These are phyloP conservation scores for Fusarium albidum DNA, from an alignment of 2,329 filamentous ascomycete genomes.

Conservation along the genomic window DNA sequence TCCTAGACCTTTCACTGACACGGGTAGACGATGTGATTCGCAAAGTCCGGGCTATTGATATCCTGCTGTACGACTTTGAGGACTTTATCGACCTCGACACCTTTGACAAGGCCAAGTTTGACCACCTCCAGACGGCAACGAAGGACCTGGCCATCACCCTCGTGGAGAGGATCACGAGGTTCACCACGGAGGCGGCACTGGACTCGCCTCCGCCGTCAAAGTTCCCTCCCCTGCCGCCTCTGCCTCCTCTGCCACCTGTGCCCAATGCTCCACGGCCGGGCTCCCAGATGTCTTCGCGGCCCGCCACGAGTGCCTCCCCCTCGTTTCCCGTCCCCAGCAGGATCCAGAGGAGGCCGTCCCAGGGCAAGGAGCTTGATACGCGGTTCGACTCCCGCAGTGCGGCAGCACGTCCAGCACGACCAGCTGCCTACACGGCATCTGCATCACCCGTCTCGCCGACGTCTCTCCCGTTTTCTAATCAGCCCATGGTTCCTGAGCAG, in stretches of 20 bases:
- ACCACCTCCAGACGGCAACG: slow-evolving; percentile 49
- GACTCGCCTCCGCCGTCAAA: background rate
- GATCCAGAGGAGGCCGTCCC: slow-evolving; percentile 1
- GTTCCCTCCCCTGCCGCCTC: slow-evolving; percentile 4
- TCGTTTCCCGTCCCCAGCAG: background rate
- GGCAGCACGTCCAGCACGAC: background rate
- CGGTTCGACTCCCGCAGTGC: background rate
- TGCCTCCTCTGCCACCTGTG: slow-evolving; percentile 1
- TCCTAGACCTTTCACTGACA: background rate
- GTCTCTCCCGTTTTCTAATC: background rate
- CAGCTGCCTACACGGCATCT: background rate
- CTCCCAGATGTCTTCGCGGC: background rate
- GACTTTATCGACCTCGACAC: slow-evolving; percentile 50
- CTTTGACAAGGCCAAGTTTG: slow-evolving; percentile 48
- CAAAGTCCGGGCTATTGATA: slow-evolving; percentile 44
- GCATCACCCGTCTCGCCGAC: background rate
- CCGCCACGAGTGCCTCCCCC: background rate
- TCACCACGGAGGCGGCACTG: slow-evolving; percentile 3
- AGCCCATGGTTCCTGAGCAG: background rate
- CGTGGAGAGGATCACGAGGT: slow-evolving; percentile 6
- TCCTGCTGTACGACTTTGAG: slow-evolving; percentile 54
- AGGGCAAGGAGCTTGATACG: background rate
- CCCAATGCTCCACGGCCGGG: background rate
- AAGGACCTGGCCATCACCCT: slow-evolving; percentile 44
- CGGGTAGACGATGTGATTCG: slow-evolving; percentile 4